These are phyloP conservation scores for Combretum micranthum DNA, from an alignment of 345 rosid species.

Conservation along the genomic window DNA sequence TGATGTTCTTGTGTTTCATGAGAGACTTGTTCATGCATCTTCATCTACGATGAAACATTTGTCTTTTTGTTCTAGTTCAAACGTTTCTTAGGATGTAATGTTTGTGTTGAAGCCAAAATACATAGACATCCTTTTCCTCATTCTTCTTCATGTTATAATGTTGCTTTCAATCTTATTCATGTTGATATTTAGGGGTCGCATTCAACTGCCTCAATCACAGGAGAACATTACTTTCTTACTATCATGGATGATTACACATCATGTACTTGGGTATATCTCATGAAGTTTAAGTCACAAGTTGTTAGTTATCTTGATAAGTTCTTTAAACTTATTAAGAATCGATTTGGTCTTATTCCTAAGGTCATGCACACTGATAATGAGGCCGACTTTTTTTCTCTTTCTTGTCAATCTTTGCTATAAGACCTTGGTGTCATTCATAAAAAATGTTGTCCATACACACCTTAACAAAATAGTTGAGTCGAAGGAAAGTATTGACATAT, in stretches of 20 bases:
- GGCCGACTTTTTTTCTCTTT: too few species aligned
- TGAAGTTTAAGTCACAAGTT: background rate
- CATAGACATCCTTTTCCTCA: background rate
- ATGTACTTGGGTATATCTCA: background rate
- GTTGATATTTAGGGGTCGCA: background rate
- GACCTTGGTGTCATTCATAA: too few species aligned
- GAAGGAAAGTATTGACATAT: conserved; percentile 1
- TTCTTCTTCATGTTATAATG: too few species aligned
- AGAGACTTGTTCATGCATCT: too few species aligned
- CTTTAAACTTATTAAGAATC: background rate
- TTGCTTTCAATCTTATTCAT: background rate
- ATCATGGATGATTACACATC: background rate
- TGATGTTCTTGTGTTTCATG: too few species aligned
- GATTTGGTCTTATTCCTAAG: too few species aligned
- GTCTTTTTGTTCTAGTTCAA: too few species aligned
- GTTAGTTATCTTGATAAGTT: background rate
- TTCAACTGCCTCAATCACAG: background rate
- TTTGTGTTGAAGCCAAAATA: background rate
- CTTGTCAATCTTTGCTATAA: too few species aligned
- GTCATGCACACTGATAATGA: too few species aligned
- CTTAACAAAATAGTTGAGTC: background rate
- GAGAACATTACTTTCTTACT: background rate
- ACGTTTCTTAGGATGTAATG: background rate
- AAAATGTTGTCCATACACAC: background rate
- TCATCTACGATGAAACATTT: too few species aligned